phyloP scores from a whole-genome alignment of 108 stramenopile genomes.

The Fistulifera solaris region DNA sequence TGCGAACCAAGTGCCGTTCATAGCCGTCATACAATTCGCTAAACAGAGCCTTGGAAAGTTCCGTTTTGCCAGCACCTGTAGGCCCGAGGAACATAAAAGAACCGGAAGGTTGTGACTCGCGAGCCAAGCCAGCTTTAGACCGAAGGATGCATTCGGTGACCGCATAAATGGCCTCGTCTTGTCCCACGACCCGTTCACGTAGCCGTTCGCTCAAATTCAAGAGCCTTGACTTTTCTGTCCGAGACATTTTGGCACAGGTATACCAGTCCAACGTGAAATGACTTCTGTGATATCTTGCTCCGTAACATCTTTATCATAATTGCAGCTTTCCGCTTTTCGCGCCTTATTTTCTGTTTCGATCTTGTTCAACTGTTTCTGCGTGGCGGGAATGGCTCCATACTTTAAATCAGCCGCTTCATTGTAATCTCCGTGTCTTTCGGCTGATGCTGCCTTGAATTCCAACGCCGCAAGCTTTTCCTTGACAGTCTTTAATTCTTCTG shows the following conservation, averaged over 20 bases:
- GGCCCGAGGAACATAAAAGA: constrained; percentile 74
- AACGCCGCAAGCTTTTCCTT: constrained; percentile 83
- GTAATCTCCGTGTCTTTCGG: constrained; percentile 84
- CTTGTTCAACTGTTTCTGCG: constrained; percentile 47
- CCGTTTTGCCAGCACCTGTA: constrained; percentile 88
- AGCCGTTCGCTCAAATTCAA: constrained; percentile 80
- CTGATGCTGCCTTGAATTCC: constrained; percentile 73
- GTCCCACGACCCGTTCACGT: constrained; percentile 83
- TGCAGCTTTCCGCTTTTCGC: constrained; percentile 42
- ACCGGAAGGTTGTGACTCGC: constrained; percentile 49
- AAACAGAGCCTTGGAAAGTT: constrained; percentile 64
- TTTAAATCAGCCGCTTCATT: constrained; percentile 89
- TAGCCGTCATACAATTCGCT: constrained; percentile 74
- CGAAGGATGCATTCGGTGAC: constrained; percentile 59
- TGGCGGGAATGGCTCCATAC: constrained; percentile 90
- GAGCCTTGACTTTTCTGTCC: constrained; percentile 85
- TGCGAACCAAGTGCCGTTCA: constrained; percentile 58
- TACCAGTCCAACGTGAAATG: constrained; percentile 90
- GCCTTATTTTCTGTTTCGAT: constrained; percentile 63
- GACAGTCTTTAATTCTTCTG: constrained; percentile 65
- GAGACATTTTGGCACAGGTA: constrained; percentile 83
- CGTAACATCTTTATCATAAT: constrained; percentile 74
- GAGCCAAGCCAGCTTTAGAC: constrained; percentile 56
- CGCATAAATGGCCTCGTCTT: constrained; percentile 77
- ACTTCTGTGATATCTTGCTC: constrained; percentile 92